These are phyloP conservation scores for Amphirosellinia nigrospora DNA, from an alignment of 495 filamentous ascomycete genomes.

Conservation along the genomic window DNA sequence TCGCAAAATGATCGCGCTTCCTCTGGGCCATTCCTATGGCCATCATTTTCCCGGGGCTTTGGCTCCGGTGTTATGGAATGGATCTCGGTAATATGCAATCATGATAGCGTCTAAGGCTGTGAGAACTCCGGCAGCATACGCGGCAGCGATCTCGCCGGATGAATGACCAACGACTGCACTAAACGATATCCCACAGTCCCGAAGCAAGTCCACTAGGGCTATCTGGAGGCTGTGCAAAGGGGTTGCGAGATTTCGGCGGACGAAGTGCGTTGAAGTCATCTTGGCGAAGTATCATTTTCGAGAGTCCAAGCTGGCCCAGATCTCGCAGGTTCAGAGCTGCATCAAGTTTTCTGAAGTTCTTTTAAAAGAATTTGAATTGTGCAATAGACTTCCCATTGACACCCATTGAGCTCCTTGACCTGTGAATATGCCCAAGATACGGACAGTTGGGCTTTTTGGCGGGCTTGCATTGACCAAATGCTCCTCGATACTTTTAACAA, in stretches of 20 bases:
- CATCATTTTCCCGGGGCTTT: slow-evolving; percentile 45
- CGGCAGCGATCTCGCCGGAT: slow-evolving; percentile 58
- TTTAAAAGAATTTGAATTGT: not conserved
- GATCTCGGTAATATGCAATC: slow-evolving; percentile 37
- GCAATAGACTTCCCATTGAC: slow-evolving; percentile 59
- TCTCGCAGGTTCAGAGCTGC: not conserved
- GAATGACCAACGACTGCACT: slow-evolving; percentile 58
- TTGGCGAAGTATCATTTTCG: slow-evolving; percentile 20
- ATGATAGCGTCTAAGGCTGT: slow-evolving; percentile 43
- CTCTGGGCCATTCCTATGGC: slow-evolving; percentile 49
- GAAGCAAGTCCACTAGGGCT: slow-evolving; percentile 50
- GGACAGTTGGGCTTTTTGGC: no score
- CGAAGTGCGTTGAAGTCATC: slow-evolving; percentile 14
- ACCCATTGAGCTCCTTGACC: slow-evolving; percentile 75
- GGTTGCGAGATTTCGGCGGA: slow-evolving; percentile 45
- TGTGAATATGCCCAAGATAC: slow-evolving; percentile 62
- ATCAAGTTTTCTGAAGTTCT: no score
- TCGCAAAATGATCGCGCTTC: slow-evolving; percentile 47
- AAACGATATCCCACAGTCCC: slow-evolving; percentile 49
- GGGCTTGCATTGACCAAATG: not conserved
- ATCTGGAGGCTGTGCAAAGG: slow-evolving; percentile 37
- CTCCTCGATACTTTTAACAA: not conserved
- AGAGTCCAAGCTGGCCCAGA: slow-evolving; percentile 33
- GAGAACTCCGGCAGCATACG: slow-evolving; percentile 42
- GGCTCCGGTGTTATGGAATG: not conserved